Evolutionary conservation across 2,329 filamentous ascomycete species (phyloP).

Genomic region (Trichoderma sp.): DNA sequence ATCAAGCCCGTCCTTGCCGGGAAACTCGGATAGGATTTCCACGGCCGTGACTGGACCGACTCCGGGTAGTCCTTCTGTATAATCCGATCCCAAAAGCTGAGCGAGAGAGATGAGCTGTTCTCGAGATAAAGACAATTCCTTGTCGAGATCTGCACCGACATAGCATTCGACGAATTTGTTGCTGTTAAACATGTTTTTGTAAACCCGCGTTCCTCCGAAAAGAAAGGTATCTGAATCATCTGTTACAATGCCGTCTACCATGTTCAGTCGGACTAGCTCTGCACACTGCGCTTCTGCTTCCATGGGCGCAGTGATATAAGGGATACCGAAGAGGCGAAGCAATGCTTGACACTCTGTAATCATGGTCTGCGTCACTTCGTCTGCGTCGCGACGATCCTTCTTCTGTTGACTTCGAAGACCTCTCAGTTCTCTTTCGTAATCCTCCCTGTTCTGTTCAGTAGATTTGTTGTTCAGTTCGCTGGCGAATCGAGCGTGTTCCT

Average conservation of each 20-base stretch:
- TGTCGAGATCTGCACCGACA: slow-evolving; percentile 78
- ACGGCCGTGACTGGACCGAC: slow-evolving; percentile 93
- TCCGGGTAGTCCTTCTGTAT: slow-evolving; percentile 87
- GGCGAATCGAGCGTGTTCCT: slow-evolving; percentile 92
- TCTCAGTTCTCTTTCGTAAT: slow-evolving; percentile 86
- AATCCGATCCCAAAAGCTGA: slow-evolving; percentile 90
- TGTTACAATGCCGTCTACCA: slow-evolving; percentile 97
- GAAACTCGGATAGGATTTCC: slow-evolving; percentile 91
- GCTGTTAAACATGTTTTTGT: slow-evolving; percentile 99
- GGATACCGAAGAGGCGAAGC: slow-evolving; percentile 86
- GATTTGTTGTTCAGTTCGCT: slow-evolving; percentile 81
- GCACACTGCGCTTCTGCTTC: slow-evolving; percentile 98
- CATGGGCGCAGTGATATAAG: slow-evolving; percentile 97
- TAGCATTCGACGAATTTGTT: slow-evolving; percentile 99
- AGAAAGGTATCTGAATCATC: slow-evolving; percentile 97
- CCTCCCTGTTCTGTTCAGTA: slow-evolving; percentile 68
- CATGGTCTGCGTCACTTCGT: slow-evolving; percentile 97
- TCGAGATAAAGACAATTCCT: slow-evolving; percentile 85
- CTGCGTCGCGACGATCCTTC: slow-evolving; percentile 92
- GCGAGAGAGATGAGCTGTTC: slow-evolving; percentile 86
- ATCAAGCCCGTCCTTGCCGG: slow-evolving; percentile 62
- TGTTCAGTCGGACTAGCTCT: slow-evolving; percentile 79
- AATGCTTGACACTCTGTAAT: slow-evolving; percentile 92
- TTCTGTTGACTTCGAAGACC: slow-evolving; percentile 92
- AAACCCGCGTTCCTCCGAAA: slow-evolving; percentile 93